A percentile compares a stretch with the other conserved stretches of the same genome.
phyloP scores from a whole-genome alignment of 1,139 yeast genomes.

The Diutina pseudorugosa region DNA sequence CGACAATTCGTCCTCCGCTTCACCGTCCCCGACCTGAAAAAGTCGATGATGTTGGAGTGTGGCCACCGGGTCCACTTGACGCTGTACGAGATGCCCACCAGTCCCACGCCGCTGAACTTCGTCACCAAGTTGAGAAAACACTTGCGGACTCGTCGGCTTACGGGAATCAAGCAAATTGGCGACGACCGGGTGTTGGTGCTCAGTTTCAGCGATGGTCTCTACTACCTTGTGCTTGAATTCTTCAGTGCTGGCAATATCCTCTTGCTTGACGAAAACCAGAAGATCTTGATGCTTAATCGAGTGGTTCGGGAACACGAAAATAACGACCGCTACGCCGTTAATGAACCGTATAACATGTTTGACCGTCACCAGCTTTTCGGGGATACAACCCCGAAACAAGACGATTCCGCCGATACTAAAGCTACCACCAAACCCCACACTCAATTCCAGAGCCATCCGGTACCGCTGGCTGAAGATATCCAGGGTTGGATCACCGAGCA shows the following conservation, averaged over 20 bases:
- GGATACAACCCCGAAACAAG: constrained; percentile 8
- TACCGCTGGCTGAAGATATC: constrained; percentile 20
- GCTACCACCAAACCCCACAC: constrained; percentile 7
- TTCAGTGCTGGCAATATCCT: constrained; percentile 91
- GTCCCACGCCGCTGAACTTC: constrained; percentile 75
- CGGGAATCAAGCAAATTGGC: constrained; percentile 60
- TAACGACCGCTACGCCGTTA: constrained; percentile 54
- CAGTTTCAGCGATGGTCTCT: constrained; percentile 71
- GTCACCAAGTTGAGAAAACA: constrained; percentile 81
- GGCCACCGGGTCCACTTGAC: constrained; percentile 78
- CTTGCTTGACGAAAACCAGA: constrained; percentile 54
- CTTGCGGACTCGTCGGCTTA: constrained; percentile 65
- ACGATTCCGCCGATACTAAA: constrained; percentile 25
- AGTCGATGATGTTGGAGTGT: constrained; percentile 66
- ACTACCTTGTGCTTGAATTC: constrained; percentile 74
- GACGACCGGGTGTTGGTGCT: constrained; percentile 72
- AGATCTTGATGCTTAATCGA: constrained; percentile 66
- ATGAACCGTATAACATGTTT: constrained; percentile 54
- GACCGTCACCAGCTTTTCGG: constrained; percentile 15
- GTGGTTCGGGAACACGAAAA: constrained; percentile 63
- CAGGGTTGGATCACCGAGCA: constrained; percentile 37
- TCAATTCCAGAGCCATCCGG: constrained; percentile 9
- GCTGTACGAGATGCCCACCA: constrained; percentile 67
- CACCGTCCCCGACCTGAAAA: constrained; percentile 72
- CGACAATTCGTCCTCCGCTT: constrained; percentile 75